Evolutionary conservation across 768 basidiomycete species (phyloP).

Genomic region (Lactarius trivialis): DNA sequence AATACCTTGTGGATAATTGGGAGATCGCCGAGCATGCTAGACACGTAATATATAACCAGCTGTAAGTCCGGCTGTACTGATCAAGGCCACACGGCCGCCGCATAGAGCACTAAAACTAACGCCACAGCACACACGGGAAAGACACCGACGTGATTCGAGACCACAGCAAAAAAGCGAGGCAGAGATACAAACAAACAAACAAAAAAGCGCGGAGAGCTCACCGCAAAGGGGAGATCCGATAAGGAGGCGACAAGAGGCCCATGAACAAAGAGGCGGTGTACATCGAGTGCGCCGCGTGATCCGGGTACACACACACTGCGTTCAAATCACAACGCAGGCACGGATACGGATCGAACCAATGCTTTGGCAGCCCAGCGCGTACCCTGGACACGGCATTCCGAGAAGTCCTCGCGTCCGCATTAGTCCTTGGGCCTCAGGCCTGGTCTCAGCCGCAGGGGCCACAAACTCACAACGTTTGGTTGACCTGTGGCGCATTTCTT

Average conservation of each 20-base stretch:
- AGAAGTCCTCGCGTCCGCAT: background rate
- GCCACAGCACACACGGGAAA: background rate
- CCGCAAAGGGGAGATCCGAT: constrained; percentile 18
- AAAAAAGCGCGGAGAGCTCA: background rate
- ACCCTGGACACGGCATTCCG: constrained; percentile 14
- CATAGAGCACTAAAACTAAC: background rate
- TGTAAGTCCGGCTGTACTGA: background rate
- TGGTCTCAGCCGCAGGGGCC: constrained; percentile 5
- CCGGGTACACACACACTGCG: constrained; percentile 4
- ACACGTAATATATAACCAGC: background rate
- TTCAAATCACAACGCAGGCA: constrained; percentile 19
- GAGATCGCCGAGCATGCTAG: background rate
- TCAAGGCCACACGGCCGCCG: background rate
- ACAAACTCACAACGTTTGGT: constrained; percentile 16
- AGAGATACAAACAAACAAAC: too few species aligned
- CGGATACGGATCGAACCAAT: constrained; percentile 18
- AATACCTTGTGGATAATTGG: background rate
- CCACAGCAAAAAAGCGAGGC: background rate
- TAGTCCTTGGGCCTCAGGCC: constrained; percentile 11
- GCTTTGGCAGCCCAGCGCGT: background rate
- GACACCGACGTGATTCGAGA: constrained; percentile 12
- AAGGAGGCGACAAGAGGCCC: background rate
- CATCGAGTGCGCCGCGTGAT: constrained; percentile 20
- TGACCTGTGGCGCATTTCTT: constrained; percentile 16
- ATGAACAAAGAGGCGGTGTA: constrained; percentile 17